These are phyloP conservation scores for Leccinellum albellum DNA, from an alignment of 768 basidiomycete genomes.

Conservation along the genomic window DNA sequence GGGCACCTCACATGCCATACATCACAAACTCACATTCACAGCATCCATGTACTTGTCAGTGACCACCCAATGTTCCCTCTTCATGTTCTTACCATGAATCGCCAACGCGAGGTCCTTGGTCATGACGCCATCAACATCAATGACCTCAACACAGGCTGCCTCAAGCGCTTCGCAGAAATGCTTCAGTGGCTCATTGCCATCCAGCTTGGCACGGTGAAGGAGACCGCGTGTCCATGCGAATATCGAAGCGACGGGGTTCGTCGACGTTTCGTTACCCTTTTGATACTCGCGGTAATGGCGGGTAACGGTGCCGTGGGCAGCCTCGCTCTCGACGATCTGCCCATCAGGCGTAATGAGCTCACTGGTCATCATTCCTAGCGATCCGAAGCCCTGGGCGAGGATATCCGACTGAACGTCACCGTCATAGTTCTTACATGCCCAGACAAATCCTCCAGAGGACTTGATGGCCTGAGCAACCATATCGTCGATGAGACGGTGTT, in stretches of 20 bases:
- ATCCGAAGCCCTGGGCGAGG: constrained; percentile 96
- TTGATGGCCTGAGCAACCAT: constrained; percentile 99
- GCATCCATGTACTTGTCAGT: constrained; percentile 92
- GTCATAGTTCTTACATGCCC: constrained; percentile 77
- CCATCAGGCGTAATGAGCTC: constrained; percentile 96
- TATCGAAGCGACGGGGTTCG: constrained; percentile 97
- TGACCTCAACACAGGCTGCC: constrained; percentile 83
- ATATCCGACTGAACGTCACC: constrained; percentile 90
- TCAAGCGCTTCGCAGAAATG: constrained; percentile 81
- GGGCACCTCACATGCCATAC: neutral
- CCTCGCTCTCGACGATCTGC: constrained; percentile 88
- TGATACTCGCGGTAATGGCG: constrained; percentile 97
- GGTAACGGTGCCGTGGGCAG: constrained; percentile 95
- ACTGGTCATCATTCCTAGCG: constrained; percentile 96
- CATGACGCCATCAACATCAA: constrained; percentile 89
- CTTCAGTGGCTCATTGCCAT: constrained; percentile 70
- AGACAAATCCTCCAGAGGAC: constrained; percentile 87
- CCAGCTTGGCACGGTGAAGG: constrained; percentile 88
- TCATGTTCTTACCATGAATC: constrained; percentile 88
- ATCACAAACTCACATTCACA: constrained; percentile 69
- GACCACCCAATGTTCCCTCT: constrained; percentile 94
- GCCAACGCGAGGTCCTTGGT: constrained; percentile 95
- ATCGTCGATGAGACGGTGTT: constrained; percentile 95
- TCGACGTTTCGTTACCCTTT: constrained; percentile 96
- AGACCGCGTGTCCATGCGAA: constrained; percentile 98